Evolutionary conservation across 768 basidiomycete genomes (phyloP).

Genomic region (Auricularia auricula-judae): DNA sequence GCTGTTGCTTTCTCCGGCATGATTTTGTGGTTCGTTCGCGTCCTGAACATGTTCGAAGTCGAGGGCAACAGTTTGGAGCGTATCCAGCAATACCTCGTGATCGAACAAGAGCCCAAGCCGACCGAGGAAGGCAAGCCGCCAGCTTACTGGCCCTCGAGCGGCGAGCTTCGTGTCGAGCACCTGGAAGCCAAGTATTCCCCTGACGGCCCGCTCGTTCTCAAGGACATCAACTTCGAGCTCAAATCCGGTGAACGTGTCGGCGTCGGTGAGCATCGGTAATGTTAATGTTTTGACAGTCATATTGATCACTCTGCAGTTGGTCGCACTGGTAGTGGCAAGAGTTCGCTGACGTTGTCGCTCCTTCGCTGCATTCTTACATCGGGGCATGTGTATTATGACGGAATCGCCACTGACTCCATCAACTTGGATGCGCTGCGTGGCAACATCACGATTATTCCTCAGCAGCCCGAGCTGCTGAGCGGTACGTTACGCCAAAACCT

Average conservation of each 20-base stretch:
- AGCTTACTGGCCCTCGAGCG: constrained; percentile 54
- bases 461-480: constrained; percentile 41
- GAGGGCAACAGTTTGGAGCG: constrained; percentile 37
- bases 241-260: constrained; percentile 49
- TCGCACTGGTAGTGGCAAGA: constrained; percentile 49
- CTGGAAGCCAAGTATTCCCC: constrained; percentile 38
- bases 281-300: neutral
- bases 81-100: constrained; percentile 42
- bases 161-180: constrained; percentile 39
- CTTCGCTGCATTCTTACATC: constrained; percentile 47
- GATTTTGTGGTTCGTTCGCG: constrained; percentile 21
- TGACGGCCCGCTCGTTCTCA: constrained; percentile 49
- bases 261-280: constrained; percentile 26
- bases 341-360: constrained; percentile 41
- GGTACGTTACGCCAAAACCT: constrained; percentile 48
- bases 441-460: constrained; percentile 50
- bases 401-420: constrained; percentile 32
- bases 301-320: constrained; percentile 30
- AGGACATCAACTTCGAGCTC: constrained; percentile 39
- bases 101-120: constrained; percentile 41
- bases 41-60: constrained; percentile 35
- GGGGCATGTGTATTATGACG: constrained; percentile 46
- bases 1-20: constrained; percentile 44
- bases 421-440: constrained; percentile 44
- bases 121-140: constrained; percentile 37